A percentile compares a stretch with the other conserved stretches of the same genome.
phyloP scores from a whole-genome alignment of 495 filamentous ascomycete genomes.

The Collariella sp. region DNA sequence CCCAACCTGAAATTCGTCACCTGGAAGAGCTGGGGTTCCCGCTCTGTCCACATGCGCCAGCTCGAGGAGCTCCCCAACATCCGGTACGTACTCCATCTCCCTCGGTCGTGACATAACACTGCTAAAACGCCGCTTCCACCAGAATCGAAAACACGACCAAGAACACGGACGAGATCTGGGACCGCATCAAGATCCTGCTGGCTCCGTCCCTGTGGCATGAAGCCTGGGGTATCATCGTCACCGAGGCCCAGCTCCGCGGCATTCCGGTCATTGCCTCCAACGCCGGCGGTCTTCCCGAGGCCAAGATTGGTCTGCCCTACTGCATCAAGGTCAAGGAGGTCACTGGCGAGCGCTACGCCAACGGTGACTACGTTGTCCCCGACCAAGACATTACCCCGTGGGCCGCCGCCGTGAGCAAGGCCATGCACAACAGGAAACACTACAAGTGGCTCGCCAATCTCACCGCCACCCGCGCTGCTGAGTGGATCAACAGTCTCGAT shows the following conservation, averaged over 20 bases:
- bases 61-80: conserved; percentile 20
- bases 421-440: conserved; percentile 16
- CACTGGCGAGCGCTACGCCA: conserved; percentile 15
- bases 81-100: conserved; percentile 9
- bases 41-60: conserved; percentile 5
- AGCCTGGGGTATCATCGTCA: conserved; percentile 28
- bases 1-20: conserved; percentile 25
- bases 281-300: conserved; percentile 24
- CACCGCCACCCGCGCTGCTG: conserved; percentile 10
- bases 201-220: conserved; percentile 27
- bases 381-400: conserved; percentile 21
- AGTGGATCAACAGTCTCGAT: conserved; percentile 20
- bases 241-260: conserved; percentile 28
- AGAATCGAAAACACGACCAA: conserved; percentile 20
- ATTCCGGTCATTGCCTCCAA: conserved; percentile 29
- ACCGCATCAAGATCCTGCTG: conserved; percentile 25
- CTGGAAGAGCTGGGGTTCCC: conserved; percentile 28
- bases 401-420: conserved; percentile 10
- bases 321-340: conserved; percentile 24
- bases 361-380: conserved; percentile 23
- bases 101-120: background rate
- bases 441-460: conserved; percentile 13
- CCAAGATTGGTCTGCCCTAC: conserved; percentile 24
- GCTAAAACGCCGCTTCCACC: background rate
- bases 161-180: conserved; percentile 28